Conservation (phyloP, 805 yeast species). For the Teunomyces cretensis region DNA sequence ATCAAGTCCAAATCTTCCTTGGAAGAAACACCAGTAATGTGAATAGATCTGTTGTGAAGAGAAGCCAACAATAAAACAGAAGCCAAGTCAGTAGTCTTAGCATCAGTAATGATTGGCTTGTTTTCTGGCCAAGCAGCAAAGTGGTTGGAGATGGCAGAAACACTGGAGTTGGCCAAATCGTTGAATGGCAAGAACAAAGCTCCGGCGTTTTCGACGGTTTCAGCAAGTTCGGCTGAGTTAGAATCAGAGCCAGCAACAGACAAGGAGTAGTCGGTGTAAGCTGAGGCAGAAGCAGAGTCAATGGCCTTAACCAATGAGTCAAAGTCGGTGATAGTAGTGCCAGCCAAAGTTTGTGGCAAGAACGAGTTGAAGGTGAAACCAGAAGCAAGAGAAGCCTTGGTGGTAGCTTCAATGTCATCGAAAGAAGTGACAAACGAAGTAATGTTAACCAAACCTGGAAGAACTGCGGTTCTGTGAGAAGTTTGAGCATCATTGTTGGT, state of each 20-base stretch:
- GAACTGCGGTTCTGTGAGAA: constrained; percentile 74
- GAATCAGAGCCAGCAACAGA: constrained; percentile 78
- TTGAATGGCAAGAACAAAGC: constrained; percentile 81
- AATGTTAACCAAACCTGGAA: constrained; percentile 87
- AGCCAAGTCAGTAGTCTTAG: constrained; percentile 89
- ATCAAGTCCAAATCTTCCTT: constrained; percentile 82
- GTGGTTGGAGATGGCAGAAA: constrained; percentile 76
- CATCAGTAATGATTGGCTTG: constrained; percentile 90
- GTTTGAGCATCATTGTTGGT: constrained; percentile 84
- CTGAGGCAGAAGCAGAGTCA: constrained; percentile 53
- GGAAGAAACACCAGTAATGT: constrained; percentile 81
- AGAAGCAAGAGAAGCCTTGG: constrained; percentile 71
- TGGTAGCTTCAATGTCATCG: constrained; percentile 64
- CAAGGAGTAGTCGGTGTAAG: constrained; percentile 79
- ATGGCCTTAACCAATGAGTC: constrained; percentile 65
- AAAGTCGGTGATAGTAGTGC: constrained; percentile 63
- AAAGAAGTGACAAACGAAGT: constrained; percentile 75
- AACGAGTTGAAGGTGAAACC: constrained; percentile 88
- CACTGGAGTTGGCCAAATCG: constrained; percentile 64
- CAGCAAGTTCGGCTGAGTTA: constrained; percentile 61
- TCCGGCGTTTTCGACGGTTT: constrained; percentile 66
- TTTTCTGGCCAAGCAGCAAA: constrained; percentile 79
- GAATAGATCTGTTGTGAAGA: constrained; percentile 79
- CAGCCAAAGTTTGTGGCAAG: constrained; percentile 67
- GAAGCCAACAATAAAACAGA: constrained; percentile 87